These are phyloP conservation scores for Puccinia hordei DNA, from an alignment of 1,284 basidiomycete species.

Conservation along the genomic window DNA sequence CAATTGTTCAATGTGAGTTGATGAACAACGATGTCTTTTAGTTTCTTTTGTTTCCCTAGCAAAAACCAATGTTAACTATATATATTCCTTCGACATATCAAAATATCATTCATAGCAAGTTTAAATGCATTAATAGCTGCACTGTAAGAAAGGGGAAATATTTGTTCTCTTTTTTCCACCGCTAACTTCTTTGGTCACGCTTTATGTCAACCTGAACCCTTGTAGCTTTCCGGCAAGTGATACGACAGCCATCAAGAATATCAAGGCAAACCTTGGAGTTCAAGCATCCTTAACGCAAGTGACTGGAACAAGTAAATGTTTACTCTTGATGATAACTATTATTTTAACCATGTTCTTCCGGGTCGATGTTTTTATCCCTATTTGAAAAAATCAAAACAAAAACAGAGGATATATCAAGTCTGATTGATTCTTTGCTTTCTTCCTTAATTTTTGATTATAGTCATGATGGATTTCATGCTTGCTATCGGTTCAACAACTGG, in stretches of 20 bases:
- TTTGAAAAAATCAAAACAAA: not conserved
- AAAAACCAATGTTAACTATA: too few relatives aligned
- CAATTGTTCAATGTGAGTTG: conserved; percentile 34
- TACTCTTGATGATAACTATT: not conserved
- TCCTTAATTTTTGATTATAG: not conserved
- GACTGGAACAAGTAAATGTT: conserved; percentile 32
- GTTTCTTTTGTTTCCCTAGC: too few relatives aligned
- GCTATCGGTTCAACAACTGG: conserved; percentile 29
- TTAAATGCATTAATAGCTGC: conserved; percentile 39
- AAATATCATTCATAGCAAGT: conserved; percentile 10
- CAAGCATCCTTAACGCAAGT: conserved; percentile 33
- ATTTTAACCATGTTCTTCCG: not conserved
- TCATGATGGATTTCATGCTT: conserved; percentile 39
- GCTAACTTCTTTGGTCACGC: not conserved
- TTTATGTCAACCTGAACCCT: not conserved
- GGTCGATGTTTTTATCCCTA: too few relatives aligned
- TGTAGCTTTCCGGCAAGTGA: conserved; percentile 36
- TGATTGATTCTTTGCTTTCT: not conserved
- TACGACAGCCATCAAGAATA: conserved; percentile 9
- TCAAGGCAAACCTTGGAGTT: conserved; percentile 40
- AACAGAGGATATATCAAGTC: not conserved
- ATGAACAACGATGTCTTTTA: not conserved
- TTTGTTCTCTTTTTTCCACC: not conserved
- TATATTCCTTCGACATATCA: not conserved
- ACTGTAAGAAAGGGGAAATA: conserved; percentile 20